These are phyloP conservation scores for Eutrema yunnanense DNA, from an alignment of 345 rosid genomes.

Conservation along the genomic window DNA sequence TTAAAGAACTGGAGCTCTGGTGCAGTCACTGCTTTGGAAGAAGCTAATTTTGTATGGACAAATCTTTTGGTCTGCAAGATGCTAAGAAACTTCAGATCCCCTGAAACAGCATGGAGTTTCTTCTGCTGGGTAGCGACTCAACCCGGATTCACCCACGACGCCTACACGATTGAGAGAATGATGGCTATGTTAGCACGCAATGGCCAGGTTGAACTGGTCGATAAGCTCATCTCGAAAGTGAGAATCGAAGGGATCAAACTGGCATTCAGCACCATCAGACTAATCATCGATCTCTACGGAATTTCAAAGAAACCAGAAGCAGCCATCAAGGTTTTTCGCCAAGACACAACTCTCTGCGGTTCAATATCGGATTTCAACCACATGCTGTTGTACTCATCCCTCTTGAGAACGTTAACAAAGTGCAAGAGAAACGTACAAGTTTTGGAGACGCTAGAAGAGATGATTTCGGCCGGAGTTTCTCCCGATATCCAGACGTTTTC, in stretches of 20 bases:
- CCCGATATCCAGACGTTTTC: constrained; percentile 86
- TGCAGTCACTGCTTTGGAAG: constrained; percentile 51
- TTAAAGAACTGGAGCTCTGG: constrained; percentile 59
- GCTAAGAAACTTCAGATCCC: constrained; percentile 62
- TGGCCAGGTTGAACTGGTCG: constrained; percentile 65
- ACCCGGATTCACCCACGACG: constrained; percentile 75
- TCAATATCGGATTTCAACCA: constrained; percentile 45
- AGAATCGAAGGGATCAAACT: constrained; percentile 56
- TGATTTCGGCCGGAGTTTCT: constrained; percentile 47
- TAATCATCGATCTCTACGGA: constrained; percentile 78
- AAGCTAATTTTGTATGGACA: constrained; percentile 81
- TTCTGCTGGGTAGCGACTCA: constrained; percentile 91
- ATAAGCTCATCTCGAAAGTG: constrained; percentile 58
- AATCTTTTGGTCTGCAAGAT: constrained; percentile 76
- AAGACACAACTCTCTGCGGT: constrained; percentile 53
- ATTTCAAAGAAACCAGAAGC: constrained; percentile 80
- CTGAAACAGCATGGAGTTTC: constrained; percentile 78
- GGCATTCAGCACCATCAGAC: constrained; percentile 73
- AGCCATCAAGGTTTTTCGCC: constrained; percentile 65
- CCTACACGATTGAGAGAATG: constrained; percentile 72
- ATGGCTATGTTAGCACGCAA: constrained; percentile 63
- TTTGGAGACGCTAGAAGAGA: constrained; percentile 63
- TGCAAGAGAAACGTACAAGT: constrained; percentile 63
- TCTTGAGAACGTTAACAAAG: constrained; percentile 70
- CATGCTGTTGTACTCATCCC: constrained; percentile 76